A percentile compares a stretch with the other conserved stretches of the same genome.
phyloP scores from a whole-genome alignment of 2,329 filamentous ascomycete species.

The Claviceps spartinae region DNA sequence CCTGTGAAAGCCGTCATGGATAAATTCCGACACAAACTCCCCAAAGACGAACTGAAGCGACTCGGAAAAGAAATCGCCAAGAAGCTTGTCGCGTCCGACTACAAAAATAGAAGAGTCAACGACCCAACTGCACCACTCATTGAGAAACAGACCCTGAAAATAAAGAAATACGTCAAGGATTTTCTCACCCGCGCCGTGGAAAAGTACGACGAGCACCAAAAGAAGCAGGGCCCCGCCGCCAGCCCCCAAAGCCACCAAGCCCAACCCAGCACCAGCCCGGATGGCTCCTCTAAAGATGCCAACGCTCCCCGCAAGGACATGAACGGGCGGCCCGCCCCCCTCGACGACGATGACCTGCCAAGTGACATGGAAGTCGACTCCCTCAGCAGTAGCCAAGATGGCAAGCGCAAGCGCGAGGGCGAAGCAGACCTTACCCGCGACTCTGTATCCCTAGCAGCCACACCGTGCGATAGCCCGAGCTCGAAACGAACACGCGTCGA shows the following conservation, averaged over 20 bases:
- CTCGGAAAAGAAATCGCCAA: slow-evolving; percentile 60
- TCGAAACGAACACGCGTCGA: slow-evolving; percentile 39
- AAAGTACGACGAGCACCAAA: slow-evolving; percentile 58
- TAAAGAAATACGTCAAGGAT: slow-evolving; percentile 71
- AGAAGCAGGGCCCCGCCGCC: slow-evolving; percentile 28
- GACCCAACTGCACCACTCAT: slow-evolving; percentile 60
- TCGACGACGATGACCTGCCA: slow-evolving; percentile 12
- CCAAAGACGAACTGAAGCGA: slow-evolving; percentile 59
- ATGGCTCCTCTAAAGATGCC: neutral
- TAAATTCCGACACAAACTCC: slow-evolving; percentile 76
- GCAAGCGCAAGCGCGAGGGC: slow-evolving; percentile 54
- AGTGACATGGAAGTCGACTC: slow-evolving; percentile 27
- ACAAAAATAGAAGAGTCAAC: slow-evolving; percentile 74
- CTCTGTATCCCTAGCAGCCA: slow-evolving; percentile 28
- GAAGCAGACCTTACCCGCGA: slow-evolving; percentile 14
- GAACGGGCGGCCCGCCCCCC: neutral
- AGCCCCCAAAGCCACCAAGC: neutral
- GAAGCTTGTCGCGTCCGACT: slow-evolving; percentile 83
- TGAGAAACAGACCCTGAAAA: slow-evolving; percentile 65
- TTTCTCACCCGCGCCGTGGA: slow-evolving; percentile 76
- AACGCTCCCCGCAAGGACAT: neutral
- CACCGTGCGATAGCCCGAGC: slow-evolving; percentile 42
- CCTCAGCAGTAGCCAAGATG: slow-evolving; percentile 31
- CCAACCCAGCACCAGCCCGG: neutral
- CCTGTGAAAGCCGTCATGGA: slow-evolving; percentile 76